A percentile compares a stretch with the other conserved stretches of the same genome.
These are phyloP conservation scores for Pythium apleroticum DNA, from an alignment of 352 stramenopile genomes.

Conservation along the genomic window DNA sequence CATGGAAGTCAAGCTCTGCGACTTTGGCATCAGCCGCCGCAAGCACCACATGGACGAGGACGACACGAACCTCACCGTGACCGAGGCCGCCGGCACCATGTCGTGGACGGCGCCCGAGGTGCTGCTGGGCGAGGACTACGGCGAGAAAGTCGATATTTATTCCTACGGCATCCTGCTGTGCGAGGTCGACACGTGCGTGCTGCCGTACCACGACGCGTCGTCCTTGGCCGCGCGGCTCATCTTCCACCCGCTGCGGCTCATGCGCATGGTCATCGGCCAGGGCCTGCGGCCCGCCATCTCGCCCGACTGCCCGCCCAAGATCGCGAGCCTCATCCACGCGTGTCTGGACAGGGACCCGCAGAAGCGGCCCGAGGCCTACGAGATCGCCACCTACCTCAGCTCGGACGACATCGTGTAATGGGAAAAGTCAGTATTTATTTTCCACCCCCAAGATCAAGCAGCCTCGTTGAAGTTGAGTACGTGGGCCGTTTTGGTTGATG, in stretches of 20 bases:
- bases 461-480: no score
- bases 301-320: conserved; percentile 49
- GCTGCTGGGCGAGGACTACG: conserved; percentile 64
- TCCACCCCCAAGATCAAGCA: no score
- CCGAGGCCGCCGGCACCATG: conserved; percentile 51
- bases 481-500: neutral
- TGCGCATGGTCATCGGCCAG: conserved; percentile 55
- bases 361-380: conserved; percentile 45
- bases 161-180: conserved; percentile 68
- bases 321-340: conserved; percentile 52
- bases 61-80: conserved; percentile 52
- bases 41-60: conserved; percentile 43
- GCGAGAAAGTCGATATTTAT: conserved; percentile 80
- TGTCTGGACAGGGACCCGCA: conserved; percentile 57
- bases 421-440: neutral
- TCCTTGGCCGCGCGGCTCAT: conserved; percentile 45
- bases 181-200: conserved; percentile 67
- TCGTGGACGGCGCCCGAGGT: conserved; percentile 66
- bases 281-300: conserved; percentile 54
- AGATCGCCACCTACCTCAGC: conserved; percentile 32
- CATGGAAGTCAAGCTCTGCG: conserved; percentile 55
- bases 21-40: conserved; percentile 53
- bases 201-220: conserved; percentile 64
- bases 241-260: conserved; percentile 53
- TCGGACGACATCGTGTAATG: conserved; percentile 19